Percentiles rank a stretch among this genome's conserved stretches.
These are phyloP conservation scores for Carpinus fangiana DNA, from an alignment of 306 rosid species.

Conservation along the genomic window DNA sequence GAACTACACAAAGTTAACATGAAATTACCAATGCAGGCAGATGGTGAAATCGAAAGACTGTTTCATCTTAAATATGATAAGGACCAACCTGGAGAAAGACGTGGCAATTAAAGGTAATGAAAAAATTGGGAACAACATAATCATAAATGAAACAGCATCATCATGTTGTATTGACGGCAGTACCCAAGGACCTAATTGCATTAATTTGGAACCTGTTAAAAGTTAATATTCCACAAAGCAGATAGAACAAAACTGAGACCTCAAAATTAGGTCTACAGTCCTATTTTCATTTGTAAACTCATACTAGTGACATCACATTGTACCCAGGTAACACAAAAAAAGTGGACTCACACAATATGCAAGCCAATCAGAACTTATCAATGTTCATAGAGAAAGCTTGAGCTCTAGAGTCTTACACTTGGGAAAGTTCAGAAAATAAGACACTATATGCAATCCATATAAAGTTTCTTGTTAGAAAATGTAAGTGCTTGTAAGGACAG, in stretches of 20 bases:
- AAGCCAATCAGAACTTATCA: not conserved
- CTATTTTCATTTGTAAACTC: constrained; percentile 20
- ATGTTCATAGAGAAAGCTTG: not conserved
- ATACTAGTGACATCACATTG: constrained; percentile 18
- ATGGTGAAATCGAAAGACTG: constrained; percentile 32
- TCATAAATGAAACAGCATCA: constrained; percentile 70
- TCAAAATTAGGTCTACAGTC: constrained; percentile 18
- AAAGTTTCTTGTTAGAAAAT: not conserved
- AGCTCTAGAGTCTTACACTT: not conserved
- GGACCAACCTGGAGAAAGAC: constrained; percentile 42
- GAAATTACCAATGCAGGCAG: constrained; percentile 34
- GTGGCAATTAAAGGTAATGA: constrained; percentile 38
- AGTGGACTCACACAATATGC: not conserved
- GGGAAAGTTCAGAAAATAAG: not conserved
- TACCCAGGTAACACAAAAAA: constrained; percentile 6
- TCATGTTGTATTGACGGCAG: constrained; percentile 72
- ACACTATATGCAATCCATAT: not conserved
- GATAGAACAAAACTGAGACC: constrained; percentile 28
- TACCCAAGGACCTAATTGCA: constrained; percentile 75
- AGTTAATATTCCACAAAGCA: constrained; percentile 54
- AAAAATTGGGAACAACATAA: constrained; percentile 40
- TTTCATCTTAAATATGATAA: constrained; percentile 33
- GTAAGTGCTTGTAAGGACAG: not conserved
- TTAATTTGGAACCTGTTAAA: constrained; percentile 72
- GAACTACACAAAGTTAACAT: constrained; percentile 54